Evolutionary conservation across 441 rosid genomes (phyloP).

Genomic region (Eruca vesicaria): DNA sequence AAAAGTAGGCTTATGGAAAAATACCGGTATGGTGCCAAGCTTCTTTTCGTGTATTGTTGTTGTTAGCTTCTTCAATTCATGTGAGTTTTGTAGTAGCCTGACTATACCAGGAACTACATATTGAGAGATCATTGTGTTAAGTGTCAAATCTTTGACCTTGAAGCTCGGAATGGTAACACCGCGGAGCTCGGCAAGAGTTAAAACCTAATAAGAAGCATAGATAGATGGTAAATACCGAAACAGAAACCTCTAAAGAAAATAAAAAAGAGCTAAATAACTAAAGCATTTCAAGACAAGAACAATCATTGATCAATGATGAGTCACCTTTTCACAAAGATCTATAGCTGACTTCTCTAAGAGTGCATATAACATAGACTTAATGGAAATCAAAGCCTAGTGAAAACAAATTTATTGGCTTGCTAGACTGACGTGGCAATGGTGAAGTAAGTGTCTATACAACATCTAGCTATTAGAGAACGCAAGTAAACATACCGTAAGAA

Average conservation of each 20-base stretch:
- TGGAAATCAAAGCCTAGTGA: background rate
- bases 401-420: background rate
- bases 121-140: background rate
- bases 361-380: background rate
- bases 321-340: background rate
- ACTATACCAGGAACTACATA: background rate
- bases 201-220: background rate
- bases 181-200: background rate
- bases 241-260: no score
- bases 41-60: background rate
- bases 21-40: background rate
- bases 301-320: background rate
- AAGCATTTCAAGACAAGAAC: background rate
- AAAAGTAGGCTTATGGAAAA: background rate
- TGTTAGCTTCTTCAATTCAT: background rate
- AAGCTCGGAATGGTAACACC: background rate
- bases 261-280: background rate
- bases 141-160: background rate
- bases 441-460: background rate
- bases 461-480: background rate
- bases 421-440: background rate
- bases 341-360: background rate
- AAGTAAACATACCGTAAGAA: background rate
- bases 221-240: background rate
- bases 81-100: slow-evolving; percentile 8